Base-by-base conservation (phyloP, 2,329 filamentous ascomycete genomes). In the Alternaria sp. region DNA sequence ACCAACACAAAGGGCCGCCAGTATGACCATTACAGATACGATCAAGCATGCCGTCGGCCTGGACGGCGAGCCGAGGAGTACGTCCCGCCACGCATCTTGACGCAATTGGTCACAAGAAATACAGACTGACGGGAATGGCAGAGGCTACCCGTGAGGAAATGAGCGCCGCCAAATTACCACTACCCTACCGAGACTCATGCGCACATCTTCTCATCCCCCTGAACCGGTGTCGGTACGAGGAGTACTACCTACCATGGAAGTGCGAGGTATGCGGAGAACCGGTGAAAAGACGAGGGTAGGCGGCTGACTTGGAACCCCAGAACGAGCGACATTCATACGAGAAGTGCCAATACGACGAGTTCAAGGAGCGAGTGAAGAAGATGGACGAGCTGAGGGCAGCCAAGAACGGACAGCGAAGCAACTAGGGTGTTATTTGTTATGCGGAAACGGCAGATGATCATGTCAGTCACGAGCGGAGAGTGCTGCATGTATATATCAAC, bases 331-430 rank as follows among this genome's bases (percentile, higher is more conserved):
- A 99, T 82, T 90, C 89, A 75, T 99, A 99, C 85, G 95, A 99
- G 79, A 98, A 98, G 80, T 99, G 95, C 87, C 95, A 99, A 77
- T 99, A 99, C 81, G 91, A 91, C 66, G 95, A 98, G 79, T 99
- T 99, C 85, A 97, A 97, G 88, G 92, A 94, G 86, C 89, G 95
- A 58, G 95, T 99, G 66, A 92, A 90, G 76, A 98, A 97, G 88
- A 99, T 99, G 95, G 88, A 98, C 73, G 93, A 99, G 84, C 82
- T 99, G 76, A 87, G 93, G 77, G 93, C 88, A 68, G 88, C 91
- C 60, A 96, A 96, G 86, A 87, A 82, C 58, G 93, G 92, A 62
- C 88, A 86, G 73, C 87, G 94, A 80, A 96, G 91, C 85, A 97
- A 97, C 81, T 97, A 51, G 37, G 33, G 41, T 41, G 34, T 33